Evolutionary conservation across 192 early-diverging fungal species (phyloP).

Genomic region (Jimgerdemannia flammicorona): DNA sequence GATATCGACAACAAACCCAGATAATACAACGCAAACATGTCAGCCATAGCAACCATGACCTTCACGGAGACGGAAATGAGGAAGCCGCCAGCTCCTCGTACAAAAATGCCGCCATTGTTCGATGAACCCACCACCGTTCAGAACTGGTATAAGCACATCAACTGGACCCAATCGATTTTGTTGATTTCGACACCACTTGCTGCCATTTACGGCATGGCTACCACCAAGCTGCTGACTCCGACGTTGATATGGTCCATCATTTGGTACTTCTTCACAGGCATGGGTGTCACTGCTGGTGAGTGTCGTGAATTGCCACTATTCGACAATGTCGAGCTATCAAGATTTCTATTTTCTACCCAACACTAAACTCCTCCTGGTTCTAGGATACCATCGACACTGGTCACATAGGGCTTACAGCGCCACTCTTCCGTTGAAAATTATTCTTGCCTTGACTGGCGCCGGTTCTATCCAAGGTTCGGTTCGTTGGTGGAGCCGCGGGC

Average conservation of each 20-base stretch:
- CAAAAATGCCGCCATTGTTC: constrained; percentile 25
- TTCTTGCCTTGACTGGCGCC: constrained; percentile 61
- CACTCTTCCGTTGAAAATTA: constrained; percentile 52
- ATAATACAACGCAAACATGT: neutral
- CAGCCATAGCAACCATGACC: neutral
- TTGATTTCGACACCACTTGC: constrained; percentile 72
- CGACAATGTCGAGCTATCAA: neutral
- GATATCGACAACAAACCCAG: too few relatives aligned
- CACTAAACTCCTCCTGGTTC: neutral
- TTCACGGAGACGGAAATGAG: constrained; percentile 26
- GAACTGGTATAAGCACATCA: constrained; percentile 57
- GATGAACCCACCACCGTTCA: constrained; percentile 39
- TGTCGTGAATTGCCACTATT: neutral
- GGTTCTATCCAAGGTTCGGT: constrained; percentile 81
- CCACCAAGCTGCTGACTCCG: constrained; percentile 59
- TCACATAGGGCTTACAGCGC: constrained; percentile 76
- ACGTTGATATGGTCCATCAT: constrained; percentile 70
- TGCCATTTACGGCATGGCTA: constrained; percentile 75
- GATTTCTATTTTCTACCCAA: neutral
- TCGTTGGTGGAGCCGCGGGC: constrained; percentile 83
- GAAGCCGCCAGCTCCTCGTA: constrained; percentile 21
- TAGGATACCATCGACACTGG: constrained; percentile 84
- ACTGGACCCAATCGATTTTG: constrained; percentile 67
- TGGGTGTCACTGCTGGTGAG: constrained; percentile 86
- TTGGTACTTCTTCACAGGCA: constrained; percentile 75